Conservation (phyloP, 306 rosid genomes). For the Quercus suber region DNA sequence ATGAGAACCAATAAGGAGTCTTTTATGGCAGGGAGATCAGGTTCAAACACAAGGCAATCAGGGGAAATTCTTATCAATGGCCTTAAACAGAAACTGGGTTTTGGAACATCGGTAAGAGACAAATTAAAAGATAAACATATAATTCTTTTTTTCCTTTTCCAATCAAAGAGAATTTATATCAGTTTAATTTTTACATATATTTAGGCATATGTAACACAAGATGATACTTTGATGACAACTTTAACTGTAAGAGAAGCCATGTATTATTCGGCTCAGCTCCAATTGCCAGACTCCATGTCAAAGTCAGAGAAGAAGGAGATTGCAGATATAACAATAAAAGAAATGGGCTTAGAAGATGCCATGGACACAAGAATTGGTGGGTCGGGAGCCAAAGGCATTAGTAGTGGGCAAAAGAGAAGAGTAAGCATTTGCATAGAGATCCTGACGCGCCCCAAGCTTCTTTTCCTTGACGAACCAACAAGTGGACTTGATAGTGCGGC, state of each 20-base stretch:
- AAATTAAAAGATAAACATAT: not conserved
- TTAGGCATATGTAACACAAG: slow-evolving; percentile 49
- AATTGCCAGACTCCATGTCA: slow-evolving; percentile 39
- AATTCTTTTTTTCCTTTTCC: too few relatives aligned
- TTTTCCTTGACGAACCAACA: slow-evolving; percentile 52
- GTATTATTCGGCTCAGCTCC: slow-evolving; percentile 49
- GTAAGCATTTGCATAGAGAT: slow-evolving; percentile 50
- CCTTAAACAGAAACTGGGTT: slow-evolving; percentile 18
- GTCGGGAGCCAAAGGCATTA: slow-evolving; percentile 41
- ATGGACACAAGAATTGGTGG: slow-evolving; percentile 50
- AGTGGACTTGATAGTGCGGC: slow-evolving; percentile 17
- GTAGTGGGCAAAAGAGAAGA: slow-evolving; percentile 48
- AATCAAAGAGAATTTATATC: too few relatives aligned
- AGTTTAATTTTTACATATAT: not conserved
- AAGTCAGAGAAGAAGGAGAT: slow-evolving; percentile 38
- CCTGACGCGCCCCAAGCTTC: slow-evolving; percentile 38
- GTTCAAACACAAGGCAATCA: not conserved
- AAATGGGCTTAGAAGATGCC: slow-evolving; percentile 50
- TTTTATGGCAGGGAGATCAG: slow-evolving; percentile 16
- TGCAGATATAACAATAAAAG: slow-evolving; percentile 40
- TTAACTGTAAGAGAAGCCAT: slow-evolving; percentile 47
- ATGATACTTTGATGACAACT: slow-evolving; percentile 34
- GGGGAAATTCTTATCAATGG: slow-evolving; percentile 28
- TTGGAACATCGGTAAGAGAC: slow-evolving; percentile 19
- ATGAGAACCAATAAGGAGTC: too few relatives aligned